Percentiles rank a stretch among this genome's conserved stretches.
Evolutionary conservation across 1,139 yeast species (phyloP).

Genomic region (Chernovozyma aurita): DNA sequence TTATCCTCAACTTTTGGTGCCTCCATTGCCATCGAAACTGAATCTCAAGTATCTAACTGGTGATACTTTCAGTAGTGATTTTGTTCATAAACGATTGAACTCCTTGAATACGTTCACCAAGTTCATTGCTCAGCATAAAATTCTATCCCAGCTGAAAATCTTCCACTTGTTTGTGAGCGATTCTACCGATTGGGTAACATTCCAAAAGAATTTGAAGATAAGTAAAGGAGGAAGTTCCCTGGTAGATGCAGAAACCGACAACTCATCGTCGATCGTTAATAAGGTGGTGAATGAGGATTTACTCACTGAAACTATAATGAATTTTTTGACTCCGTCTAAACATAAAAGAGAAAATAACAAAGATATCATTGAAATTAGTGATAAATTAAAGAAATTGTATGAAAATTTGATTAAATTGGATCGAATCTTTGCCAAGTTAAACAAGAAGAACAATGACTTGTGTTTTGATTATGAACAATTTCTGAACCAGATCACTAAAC

Average conservation of each 20-base stretch:
- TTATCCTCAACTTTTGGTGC: conserved; percentile 80
- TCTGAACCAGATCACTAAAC: conserved; percentile 62
- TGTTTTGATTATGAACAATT: conserved; percentile 71
- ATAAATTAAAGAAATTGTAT: conserved; percentile 75
- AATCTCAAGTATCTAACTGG: conserved; percentile 90
- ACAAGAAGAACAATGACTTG: conserved; percentile 69
- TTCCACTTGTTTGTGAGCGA: conserved; percentile 72
- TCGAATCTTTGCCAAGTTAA: conserved; percentile 67
- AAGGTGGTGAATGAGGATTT: conserved; percentile 55
- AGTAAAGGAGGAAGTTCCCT: conserved; percentile 19
- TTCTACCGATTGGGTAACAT: conserved; percentile 79
- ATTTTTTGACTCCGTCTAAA: conserved; percentile 77
- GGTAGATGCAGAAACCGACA: conserved; percentile 16
- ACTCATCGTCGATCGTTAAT: conserved; percentile 26
- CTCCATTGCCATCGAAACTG: conserved; percentile 93
- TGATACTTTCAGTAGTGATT: conserved; percentile 79
- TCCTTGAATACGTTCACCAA: conserved; percentile 74
- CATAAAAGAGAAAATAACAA: conserved; percentile 65
- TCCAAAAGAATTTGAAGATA: conserved; percentile 58
- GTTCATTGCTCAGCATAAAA: conserved; percentile 71
- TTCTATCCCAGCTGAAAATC: conserved; percentile 63
- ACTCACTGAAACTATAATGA: conserved; percentile 82
- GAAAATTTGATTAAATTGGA: conserved; percentile 80
- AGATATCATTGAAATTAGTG: conserved; percentile 81
- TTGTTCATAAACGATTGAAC: conserved; percentile 79